Evolutionary conservation across 2,329 filamentous ascomycete genomes (phyloP), one percentile per base, ranked within the genome.

Genomic region (Didymella pomorum): DNA sequence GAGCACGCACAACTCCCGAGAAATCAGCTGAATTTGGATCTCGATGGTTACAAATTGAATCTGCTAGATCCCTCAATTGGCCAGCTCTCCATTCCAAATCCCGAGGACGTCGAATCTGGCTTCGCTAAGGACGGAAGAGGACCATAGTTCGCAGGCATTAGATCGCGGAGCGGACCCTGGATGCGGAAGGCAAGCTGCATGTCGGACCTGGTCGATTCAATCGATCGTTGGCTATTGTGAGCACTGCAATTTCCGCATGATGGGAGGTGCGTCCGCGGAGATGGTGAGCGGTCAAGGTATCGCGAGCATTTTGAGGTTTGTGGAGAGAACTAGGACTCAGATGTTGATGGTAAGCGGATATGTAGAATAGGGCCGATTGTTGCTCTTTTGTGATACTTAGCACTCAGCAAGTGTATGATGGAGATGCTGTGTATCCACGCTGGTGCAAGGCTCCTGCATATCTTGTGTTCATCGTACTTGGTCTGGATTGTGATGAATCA

Each of bases 401-500:
- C 39, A 37, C n/a, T 47, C 6, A 53, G 31, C 14, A 35, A 33
- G 18, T 18, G 18, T 16, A 52, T n/a, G 29, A 29, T 18, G 35
- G n/a, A 33, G 39, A 20, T 28, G 42, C 26, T 39, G 44, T 58
- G 56, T 53, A 41, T 26, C 44, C 43, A 45, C 31, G 26, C 56
- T 20, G 46, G 31, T 50, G 45, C 56, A 50, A 23, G 45, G 16
- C 21, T 45, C 46, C 31, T 50, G 56, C 50, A 45, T 35, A 18
- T 23, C 16, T 53, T 46, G 41, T 54, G 33, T 18, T 29, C 50
- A 46, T 28, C 20, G 50, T 26, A 37, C 44, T 42, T 25, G 25
- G 45, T 45, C 20, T 42, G 50, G 39, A 54, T 11, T 50, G 49
- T 58, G 39, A 53, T 58, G 45, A 41, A 45, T 58, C 56, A 58